Evolutionary conservation across 2,329 filamentous ascomycete genomes (phyloP).

Genomic region (Bipolaris victoriae): DNA sequence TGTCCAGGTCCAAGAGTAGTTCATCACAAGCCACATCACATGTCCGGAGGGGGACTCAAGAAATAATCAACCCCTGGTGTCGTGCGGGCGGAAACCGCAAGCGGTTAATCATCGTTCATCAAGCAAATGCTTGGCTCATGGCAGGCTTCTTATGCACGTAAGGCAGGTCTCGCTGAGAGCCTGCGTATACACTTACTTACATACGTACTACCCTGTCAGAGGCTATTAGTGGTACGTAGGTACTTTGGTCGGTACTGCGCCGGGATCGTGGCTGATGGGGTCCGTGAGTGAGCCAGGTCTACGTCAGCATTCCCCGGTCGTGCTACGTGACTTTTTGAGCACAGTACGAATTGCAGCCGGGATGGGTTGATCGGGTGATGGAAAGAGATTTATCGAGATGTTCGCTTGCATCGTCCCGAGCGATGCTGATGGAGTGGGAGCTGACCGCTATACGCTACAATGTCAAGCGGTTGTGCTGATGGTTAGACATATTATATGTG

Average conservation of each 20-base stretch:
- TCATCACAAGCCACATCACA: neutral
- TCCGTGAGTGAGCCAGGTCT: conserved; percentile 11
- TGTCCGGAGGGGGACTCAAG: neutral
- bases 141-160: neutral
- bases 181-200: neutral
- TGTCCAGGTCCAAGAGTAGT: neutral
- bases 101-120: neutral
- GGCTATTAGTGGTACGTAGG: conserved; percentile 4
- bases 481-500: neutral
- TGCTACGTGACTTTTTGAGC: conserved; percentile 12
- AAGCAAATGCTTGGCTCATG: neutral
- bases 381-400: conserved; percentile 2
- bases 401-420: neutral
- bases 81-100: neutral
- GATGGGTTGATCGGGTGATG: neutral
- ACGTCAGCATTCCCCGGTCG: conserved; percentile 20
- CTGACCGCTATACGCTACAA: neutral
- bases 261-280: conserved; percentile 1
- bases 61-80: neutral
- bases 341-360: conserved; percentile 1
- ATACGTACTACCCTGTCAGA: neutral
- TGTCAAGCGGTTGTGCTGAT: neutral
- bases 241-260: conserved; percentile 2
- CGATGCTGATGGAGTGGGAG: neutral
- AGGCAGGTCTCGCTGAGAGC: neutral